These are phyloP conservation scores for Curvularia sp. DNA, from an alignment of 2,329 filamentous ascomycete genomes.

Conservation along the genomic window DNA sequence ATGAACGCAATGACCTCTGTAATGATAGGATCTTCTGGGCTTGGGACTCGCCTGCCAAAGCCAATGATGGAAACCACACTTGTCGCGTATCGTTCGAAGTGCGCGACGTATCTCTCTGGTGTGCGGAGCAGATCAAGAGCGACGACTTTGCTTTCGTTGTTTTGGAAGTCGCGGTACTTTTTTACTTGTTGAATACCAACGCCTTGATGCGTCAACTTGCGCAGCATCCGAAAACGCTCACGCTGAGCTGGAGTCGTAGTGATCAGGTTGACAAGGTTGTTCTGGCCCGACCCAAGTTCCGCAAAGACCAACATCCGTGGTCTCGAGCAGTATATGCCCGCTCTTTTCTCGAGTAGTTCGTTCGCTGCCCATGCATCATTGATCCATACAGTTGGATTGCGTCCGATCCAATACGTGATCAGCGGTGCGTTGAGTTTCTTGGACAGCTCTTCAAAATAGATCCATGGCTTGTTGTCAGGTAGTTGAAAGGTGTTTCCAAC, in stretches of 20 bases:
- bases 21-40: slow-evolving; percentile 63
- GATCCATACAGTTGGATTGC: slow-evolving; percentile 52
- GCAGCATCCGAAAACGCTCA: slow-evolving; percentile 42
- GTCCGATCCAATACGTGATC: slow-evolving; percentile 63
- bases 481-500: slow-evolving; percentile 65
- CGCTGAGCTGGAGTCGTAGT: slow-evolving; percentile 40
- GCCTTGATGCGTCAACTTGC: slow-evolving; percentile 47
- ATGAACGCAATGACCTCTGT: slow-evolving; percentile 66
- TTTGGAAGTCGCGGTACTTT: slow-evolving; percentile 64
- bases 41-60: slow-evolving; percentile 62
- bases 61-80: slow-evolving; percentile 65
- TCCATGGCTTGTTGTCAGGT: slow-evolving; percentile 64
- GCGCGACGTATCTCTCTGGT: slow-evolving; percentile 60
- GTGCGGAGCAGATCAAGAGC: slow-evolving; percentile 57
- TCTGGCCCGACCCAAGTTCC: slow-evolving; percentile 46
- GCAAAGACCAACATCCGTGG: slow-evolving; percentile 58
- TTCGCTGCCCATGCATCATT: slow-evolving; percentile 59
- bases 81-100: slow-evolving; percentile 63
- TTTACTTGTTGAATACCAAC: slow-evolving; percentile 61
- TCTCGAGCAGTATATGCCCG: slow-evolving; percentile 61
- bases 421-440: slow-evolving; percentile 59
- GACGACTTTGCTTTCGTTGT: slow-evolving; percentile 64
- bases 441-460: slow-evolving; percentile 63
- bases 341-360: slow-evolving; percentile 62
- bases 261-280: slow-evolving; percentile 48